Percentiles rank a stretch among this genome's conserved stretches.
Evolutionary conservation across 768 basidiomycete species (phyloP).

Genomic region (Hygrophoropsis aurantiaca): DNA sequence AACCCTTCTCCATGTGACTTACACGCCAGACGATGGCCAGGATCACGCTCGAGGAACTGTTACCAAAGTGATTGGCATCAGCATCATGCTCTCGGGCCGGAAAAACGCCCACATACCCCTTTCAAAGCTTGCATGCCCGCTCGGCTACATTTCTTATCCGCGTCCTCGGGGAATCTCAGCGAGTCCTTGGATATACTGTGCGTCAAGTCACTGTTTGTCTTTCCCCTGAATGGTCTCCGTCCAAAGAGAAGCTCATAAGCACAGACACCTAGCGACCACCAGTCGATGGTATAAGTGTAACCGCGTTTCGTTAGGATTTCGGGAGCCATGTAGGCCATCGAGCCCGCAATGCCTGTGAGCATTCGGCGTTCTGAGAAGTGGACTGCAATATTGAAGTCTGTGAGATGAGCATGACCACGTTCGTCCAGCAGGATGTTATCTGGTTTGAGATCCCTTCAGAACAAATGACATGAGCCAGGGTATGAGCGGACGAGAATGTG

Average conservation of each 20-base stretch:
- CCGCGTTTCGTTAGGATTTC: conserved; percentile 90
- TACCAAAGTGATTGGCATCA: conserved; percentile 5
- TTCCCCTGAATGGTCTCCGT: conserved; percentile 87
- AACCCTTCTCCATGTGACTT: conserved; percentile 77
- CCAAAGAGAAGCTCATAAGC: conserved; percentile 92
- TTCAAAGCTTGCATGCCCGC: conserved; percentile 77
- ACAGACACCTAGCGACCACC: conserved; percentile 96
- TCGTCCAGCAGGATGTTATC: conserved; percentile 98
- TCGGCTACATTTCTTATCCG: conserved; percentile 72
- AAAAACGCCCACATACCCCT: conserved; percentile 53
- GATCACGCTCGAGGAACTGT: conserved; percentile 87
- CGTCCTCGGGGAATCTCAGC: conserved; percentile 89
- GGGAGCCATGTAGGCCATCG: conserved; percentile 99
- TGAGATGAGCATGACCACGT: conserved; percentile 92
- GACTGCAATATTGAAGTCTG: conserved; percentile 98
- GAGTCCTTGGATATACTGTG: conserved; percentile 89
- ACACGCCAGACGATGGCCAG: conserved; percentile 77
- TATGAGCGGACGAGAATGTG: not conserved
- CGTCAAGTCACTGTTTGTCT: conserved; percentile 90
- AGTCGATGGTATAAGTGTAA: conserved; percentile 92
- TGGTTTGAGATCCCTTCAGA: conserved; percentile 85
- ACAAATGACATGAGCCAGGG: not conserved
- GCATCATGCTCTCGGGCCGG: conserved; percentile 11
- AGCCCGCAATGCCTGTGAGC: conserved; percentile 89
- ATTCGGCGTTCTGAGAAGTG: conserved; percentile 88